These are phyloP conservation scores for Trichoderma guizhouense DNA, from an alignment of 2,329 filamentous ascomycete genomes.

Conservation along the genomic window DNA sequence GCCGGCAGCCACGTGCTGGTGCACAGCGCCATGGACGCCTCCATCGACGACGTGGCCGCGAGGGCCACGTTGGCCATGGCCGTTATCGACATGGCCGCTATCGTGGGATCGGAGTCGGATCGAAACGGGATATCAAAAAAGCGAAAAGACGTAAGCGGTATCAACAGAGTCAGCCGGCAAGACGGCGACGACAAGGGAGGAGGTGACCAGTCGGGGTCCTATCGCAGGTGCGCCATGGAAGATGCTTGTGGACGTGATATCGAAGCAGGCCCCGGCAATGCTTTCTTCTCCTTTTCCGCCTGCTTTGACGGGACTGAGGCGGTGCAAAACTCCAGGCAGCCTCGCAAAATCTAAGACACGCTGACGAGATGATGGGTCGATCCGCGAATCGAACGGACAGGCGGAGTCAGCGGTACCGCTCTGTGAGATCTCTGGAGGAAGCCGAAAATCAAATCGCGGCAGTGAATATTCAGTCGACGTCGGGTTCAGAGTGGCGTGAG, in stretches of 20 bases:
- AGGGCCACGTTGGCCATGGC: conserved; percentile 4
- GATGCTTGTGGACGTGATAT: not conserved
- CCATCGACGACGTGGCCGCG: conserved; percentile 28
- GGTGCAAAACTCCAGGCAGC: not conserved
- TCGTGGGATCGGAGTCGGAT: not conserved
- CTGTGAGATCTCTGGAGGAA: not conserved
- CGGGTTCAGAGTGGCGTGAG: not conserved
- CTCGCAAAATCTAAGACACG: not conserved
- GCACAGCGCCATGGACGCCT: conserved; percentile 35
- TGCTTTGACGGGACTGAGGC: not conserved
- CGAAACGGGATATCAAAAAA: not conserved
- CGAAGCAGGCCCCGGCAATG: not conserved
- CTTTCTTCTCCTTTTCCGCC: not conserved
- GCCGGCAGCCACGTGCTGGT: conserved; percentile 43
- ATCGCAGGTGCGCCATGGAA: conserved; percentile 19
- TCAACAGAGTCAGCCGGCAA: not conserved
- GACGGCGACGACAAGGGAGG: conserved; percentile 16
- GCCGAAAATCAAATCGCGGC: not conserved
- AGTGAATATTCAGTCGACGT: not conserved
- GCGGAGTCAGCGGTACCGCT: not conserved
- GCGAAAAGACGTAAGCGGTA: not conserved
- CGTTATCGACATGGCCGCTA: conserved; percentile 4
- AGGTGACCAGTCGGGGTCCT: conserved; percentile 5
- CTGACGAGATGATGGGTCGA: not conserved
- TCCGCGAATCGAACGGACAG: not conserved